A percentile compares a stretch with the other conserved stretches of the same genome.
phyloP scores from a whole-genome alignment of 306 rosid genomes.

The Cicer cuneatum region DNA sequence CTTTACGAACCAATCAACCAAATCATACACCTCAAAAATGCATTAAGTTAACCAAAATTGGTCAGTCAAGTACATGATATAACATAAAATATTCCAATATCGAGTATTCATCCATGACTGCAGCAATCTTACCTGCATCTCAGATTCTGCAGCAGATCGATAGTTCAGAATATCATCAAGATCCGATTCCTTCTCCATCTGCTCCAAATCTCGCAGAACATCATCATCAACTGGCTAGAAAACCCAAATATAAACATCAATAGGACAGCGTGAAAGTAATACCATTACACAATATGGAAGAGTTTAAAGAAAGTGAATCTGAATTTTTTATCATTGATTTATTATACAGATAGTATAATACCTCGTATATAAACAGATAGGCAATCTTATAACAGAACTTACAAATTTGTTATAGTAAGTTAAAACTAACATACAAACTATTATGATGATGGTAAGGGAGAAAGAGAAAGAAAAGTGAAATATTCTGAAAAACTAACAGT shows the following conservation, averaged over 20 bases:
- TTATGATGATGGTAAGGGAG: not conserved
- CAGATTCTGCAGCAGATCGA: slow-evolving; percentile 80
- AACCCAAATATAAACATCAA: slow-evolving; percentile 41
- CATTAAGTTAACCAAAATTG: slow-evolving; percentile 33
- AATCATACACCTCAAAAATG: slow-evolving; percentile 22
- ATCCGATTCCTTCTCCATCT: slow-evolving; percentile 88
- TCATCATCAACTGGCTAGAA: slow-evolving; percentile 75
- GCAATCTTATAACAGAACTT: not conserved
- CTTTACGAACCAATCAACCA: slow-evolving; percentile 37
- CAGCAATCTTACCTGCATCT: slow-evolving; percentile 68
- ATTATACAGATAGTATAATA: not conserved
- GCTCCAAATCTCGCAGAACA: slow-evolving; percentile 74
- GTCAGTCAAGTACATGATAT: slow-evolving; percentile 30
- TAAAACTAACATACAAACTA: not conserved
- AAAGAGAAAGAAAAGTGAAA: slow-evolving; percentile 16
- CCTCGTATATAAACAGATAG: not conserved
- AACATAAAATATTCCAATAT: slow-evolving; percentile 30
- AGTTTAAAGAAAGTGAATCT: slow-evolving; percentile 21
- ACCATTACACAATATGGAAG: not conserved
- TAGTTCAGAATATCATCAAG: slow-evolving; percentile 84
- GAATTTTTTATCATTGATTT: not conserved
- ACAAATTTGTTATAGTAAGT: not conserved
- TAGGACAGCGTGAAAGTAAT: slow-evolving; percentile 9
- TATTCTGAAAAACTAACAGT: not conserved
- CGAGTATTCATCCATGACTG: slow-evolving; percentile 36